A percentile compares a stretch with the other conserved stretches of the same genome.
Conservation (phyloP, 306 rosid species). For the Citrullus mucosospermus region DNA sequence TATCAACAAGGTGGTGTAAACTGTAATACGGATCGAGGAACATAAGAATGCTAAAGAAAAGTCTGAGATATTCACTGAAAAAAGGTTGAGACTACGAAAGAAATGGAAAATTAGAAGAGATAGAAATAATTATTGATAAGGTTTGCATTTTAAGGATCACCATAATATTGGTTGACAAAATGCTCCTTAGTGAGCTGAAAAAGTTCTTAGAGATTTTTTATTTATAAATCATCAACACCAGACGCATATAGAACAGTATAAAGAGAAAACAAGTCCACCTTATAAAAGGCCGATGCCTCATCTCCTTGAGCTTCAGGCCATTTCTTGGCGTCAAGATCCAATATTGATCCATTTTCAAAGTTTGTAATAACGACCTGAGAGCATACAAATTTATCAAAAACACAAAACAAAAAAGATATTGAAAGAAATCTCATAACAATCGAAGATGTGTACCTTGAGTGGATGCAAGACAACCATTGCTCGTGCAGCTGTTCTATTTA, state of each 20-base stretch:
- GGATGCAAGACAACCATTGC: constrained; percentile 82
- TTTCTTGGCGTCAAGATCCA: constrained; percentile 73
- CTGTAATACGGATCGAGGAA: not conserved
- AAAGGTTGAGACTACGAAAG: not conserved
- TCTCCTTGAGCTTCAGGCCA: constrained; percentile 84
- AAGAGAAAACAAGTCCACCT: constrained; percentile 36
- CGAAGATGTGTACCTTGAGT: constrained; percentile 51
- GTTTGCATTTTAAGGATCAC: not conserved
- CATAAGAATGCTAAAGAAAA: not conserved
- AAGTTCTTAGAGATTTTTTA: not conserved
- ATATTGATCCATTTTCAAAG: constrained; percentile 49
- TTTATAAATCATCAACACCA: not conserved
- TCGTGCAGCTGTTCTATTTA: constrained; percentile 66
- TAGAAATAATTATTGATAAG: not conserved
- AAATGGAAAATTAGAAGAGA: not conserved
- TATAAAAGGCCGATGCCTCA: constrained; percentile 61
- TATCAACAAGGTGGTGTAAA: not conserved
- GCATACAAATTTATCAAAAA: not conserved
- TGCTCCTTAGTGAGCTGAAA: not conserved
- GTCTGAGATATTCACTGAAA: not conserved
- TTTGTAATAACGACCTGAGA: constrained; percentile 79
- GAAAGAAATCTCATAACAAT: constrained; percentile 2
- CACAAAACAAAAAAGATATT: not conserved
- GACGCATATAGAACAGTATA: not conserved
- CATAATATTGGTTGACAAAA: not conserved